Base-by-base conservation (phyloP, 176 grass and related monocot species). In the Rhipidocladum racemiflorum region DNA sequence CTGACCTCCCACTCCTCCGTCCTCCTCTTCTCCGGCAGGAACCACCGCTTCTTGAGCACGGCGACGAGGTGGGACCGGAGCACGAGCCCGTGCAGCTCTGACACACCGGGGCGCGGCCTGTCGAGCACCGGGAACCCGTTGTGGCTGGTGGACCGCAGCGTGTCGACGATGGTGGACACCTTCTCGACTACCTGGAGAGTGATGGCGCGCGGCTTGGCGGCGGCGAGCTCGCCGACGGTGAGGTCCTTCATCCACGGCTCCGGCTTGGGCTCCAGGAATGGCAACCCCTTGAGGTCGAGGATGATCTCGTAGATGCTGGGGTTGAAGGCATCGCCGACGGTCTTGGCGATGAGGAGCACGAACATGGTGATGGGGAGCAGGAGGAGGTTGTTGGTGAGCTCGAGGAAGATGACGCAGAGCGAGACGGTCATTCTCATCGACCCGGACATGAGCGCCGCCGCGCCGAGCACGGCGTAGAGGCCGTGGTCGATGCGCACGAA, bases 301-400 rank as follows among this genome's bases (percentile, higher is more conserved):
- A 98, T 98, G 85, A 98, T 98, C 89, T 95, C 95, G 81, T 98
- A 98, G 73, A 98, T 98, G 81, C 92, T 95, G 12, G 92, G 95
- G 87, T 98, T 98, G 68, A 98, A 89, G 0, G 82, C 91, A 30
- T 98, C 92, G 29, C 92, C 92, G 28, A 98, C 88, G 9, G 90
- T 86, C 85, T 98, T 98, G 55, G 95, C 88, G 40, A 98, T 95
- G 64, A 98, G 92, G 13, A 97, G 87, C 51, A 98, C 95, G 87
- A 98, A 98, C 92, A 98, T 98, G 74, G 88, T 98, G 71, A 95
- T 93, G 10, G 95, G 95, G 1, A 98, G 92, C 3, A 98, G 84
- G 20, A 90, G 75, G 18, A 97, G 90, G 73, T 97, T 97, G 83
- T 94, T 97, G 50, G 92, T 97, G 25, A 97, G 90, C 89, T 98